Conservation (phyloP, 306 rosid genomes). For the Casuarina equisetifolia region DNA sequence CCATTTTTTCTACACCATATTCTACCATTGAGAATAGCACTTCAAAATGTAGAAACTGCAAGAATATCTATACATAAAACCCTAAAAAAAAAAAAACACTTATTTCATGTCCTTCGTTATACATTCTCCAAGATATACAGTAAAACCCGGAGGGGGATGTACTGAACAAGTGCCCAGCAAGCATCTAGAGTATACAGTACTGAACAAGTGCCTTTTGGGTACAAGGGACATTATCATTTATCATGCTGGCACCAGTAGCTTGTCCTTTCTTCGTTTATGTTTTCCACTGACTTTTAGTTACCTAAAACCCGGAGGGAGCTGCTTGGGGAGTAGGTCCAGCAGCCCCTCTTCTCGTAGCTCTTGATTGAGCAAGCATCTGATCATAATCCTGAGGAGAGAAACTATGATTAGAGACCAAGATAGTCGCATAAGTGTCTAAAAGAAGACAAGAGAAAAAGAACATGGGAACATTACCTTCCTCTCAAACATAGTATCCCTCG, state of each 20-base stretch:
- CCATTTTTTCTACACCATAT: too few species aligned
- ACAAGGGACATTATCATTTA: too few species aligned
- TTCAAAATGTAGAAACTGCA: too few species aligned
- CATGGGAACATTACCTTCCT: constrained; percentile 54
- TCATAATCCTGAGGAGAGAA: constrained; percentile 61
- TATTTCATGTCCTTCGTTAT: too few species aligned
- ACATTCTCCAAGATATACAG: too few species aligned
- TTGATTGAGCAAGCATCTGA: constrained; percentile 70
- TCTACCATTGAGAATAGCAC: too few species aligned
- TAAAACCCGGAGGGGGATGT: too few species aligned
- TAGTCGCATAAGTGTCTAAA: neutral
- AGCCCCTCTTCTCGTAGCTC: constrained; percentile 56
- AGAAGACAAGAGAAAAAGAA: constrained; percentile 10
- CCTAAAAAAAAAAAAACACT: too few species aligned
- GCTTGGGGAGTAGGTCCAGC: constrained; percentile 64
- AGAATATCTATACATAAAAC: too few species aligned
- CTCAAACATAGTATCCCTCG: constrained; percentile 49
- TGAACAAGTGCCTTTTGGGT: neutral
- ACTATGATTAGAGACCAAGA: constrained; percentile 9
- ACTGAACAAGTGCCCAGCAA: too few species aligned
- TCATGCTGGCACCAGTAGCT: neutral
- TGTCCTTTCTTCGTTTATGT: neutral
- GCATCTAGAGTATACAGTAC: neutral
- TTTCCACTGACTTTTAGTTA: constrained; percentile 6
- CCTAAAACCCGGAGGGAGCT: constrained; percentile 80